Base-by-base conservation (phyloP, 2,329 filamentous ascomycete species). In the Alternaria sp. region DNA sequence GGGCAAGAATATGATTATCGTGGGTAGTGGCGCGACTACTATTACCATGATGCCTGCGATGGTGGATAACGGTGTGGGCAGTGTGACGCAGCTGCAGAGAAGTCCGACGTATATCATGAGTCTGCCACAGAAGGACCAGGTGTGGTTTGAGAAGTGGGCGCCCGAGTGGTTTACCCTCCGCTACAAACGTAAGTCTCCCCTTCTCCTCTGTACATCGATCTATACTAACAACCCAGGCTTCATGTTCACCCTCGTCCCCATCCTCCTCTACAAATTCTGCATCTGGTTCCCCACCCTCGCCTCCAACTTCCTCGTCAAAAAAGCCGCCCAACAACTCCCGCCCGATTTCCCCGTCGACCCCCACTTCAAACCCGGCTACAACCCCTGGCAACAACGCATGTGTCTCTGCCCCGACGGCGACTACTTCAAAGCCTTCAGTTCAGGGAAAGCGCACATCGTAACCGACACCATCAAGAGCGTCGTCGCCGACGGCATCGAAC, bases 31-130 rank as follows among this genome's bases (percentile, higher is more conserved):
- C 8, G 93, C 93, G 3, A 96, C 93, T 0, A 90, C 92, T 7
- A 81, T 95, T 52, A 96, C 93, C 0, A 84, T 97, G 1, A 77
- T 96, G 4, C 93, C 93, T 0, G 86, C 85, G 50, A 80, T 96
- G 49, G 87, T 89, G 1, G 81, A 90, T 46, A 87, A 85, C 43
- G 91, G 91, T 12, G 82, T 81, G 6, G 81, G 80, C 6, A 85
- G 87, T 13, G 88, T 93, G 26, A 95, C 91, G 1, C 93, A 95
- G 87, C 85, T 96, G 3, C 93, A 96, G 80, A 88, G 93, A 60
- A 93, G 89, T 49, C 93, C 93, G 0, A 86, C 86, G 0, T 79
- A 79, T 52, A 85, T 94, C 59, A 69, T 91, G 47, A 81, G 86
- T n/a, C 69, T 88, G 2, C 80, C 85, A 0, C 82, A 84, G 23